Evolutionary conservation across 2,329 filamentous ascomycete species (phyloP), one percentile per base, ranked within the genome.

Genomic region (Monilinia laxa): DNA sequence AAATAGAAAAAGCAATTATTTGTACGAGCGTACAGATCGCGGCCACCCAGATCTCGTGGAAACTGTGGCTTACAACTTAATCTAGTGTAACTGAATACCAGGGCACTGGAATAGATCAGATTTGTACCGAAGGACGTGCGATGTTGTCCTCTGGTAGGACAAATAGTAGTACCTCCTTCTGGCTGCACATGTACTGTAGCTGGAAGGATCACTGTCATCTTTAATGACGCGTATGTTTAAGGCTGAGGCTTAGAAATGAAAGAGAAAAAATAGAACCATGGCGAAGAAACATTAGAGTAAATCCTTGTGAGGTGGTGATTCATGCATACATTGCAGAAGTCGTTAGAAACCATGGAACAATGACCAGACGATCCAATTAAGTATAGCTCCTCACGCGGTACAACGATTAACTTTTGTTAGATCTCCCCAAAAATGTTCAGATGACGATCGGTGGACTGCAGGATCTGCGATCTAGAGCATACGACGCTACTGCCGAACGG

Each of bases 51-150:
- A 58, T 47, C 40, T 62, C 45, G 45, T 62, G 58, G 58, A 18
- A 25, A 40, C 20, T 14, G n/a, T 40, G n/a, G 45, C 31, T 62
- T 38, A 11, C 14, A 51, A 62, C 20, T 23, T 25, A 62, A 62
- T 62, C 45, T 62, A 49, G 58, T 62, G 14, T 47, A 52, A 40
- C 31, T 16, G n/a, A 62, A 62, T 62, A 40, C 58, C 58, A 51
- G 47, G 40, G 38, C 45, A 62, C 47, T 52, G 58, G 58, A 40
- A 62, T 51, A 25, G n/a, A 11, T 51, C 28, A 45, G 28, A 62
- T 38, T 38, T 38, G 38, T 51, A 51, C 9, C 40, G 14, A 51
- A 62, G n/a, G n/a, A 40, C 28, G 31, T 62, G 45, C n/a, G 14
- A 62, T 45, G 9, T 9, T 62, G 58, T 51, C n/a, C n/a, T 62